These are phyloP conservation scores for Cairneyella variabilis DNA, from an alignment of 495 filamentous ascomycete species.

Conservation along the genomic window DNA sequence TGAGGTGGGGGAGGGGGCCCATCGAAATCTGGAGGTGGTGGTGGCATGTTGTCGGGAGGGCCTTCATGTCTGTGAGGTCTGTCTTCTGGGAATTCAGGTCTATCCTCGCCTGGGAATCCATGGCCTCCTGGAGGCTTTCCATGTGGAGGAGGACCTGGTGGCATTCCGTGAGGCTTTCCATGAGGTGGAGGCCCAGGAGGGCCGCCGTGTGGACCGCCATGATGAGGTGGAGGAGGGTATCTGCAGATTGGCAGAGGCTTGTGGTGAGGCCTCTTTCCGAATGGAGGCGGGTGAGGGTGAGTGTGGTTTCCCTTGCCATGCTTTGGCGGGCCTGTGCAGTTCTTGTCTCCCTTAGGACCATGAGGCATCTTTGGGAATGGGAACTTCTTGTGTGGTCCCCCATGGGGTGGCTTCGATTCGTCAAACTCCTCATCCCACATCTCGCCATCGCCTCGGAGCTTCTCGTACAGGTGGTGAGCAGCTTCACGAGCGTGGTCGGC, in stretches of 20 bases:
- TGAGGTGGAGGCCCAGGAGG: background rate
- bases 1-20: no score
- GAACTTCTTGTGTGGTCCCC: constrained; percentile 4
- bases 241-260: constrained; percentile 17
- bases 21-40: constrained; percentile 4
- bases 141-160: background rate
- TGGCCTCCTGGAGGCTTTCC: no score
- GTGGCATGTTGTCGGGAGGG: background rate
- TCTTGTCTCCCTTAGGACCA: constrained; percentile 1
- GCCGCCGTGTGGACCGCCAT: background rate
- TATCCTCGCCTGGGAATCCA: background rate
- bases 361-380: constrained; percentile 8
- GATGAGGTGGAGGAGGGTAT: constrained; percentile 19
- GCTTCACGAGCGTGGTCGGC: constrained; percentile 11
- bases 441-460: constrained; percentile 9
- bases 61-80: constrained; percentile 3
- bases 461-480: constrained; percentile 14
- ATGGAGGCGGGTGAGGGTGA: constrained; percentile 10
- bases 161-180: background rate
- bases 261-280: constrained; percentile 12
- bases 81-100: constrained; percentile 2
- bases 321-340: background rate
- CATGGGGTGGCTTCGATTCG: constrained; percentile 1
- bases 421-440: constrained; percentile 6
- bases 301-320: constrained; percentile 13